Evolutionary conservation across 2,329 filamentous ascomycete species (phyloP).

Genomic region (Passalora sequoiae): DNA sequence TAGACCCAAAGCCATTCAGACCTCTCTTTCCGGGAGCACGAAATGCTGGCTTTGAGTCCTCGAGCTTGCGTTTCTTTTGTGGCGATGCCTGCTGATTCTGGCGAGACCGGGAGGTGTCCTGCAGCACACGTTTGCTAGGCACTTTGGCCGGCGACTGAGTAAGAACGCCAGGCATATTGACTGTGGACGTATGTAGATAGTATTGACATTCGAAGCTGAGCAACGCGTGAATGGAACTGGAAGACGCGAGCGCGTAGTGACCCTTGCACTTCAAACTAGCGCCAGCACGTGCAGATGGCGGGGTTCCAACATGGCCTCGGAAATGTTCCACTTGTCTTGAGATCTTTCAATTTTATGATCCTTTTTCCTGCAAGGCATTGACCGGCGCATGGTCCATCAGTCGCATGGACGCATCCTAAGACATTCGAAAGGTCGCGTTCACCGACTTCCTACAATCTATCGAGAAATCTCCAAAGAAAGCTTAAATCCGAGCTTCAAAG

Average conservation of each 20-base stretch:
- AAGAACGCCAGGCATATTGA: slow-evolving; percentile 33
- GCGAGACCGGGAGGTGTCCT: slow-evolving; percentile 43
- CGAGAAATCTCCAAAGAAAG: no score
- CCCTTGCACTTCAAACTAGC: no score
- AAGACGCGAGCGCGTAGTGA: slow-evolving; percentile 2
- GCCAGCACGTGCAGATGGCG: not conserved
- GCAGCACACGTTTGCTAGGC: slow-evolving; percentile 44
- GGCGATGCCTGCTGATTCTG: slow-evolving; percentile 47
- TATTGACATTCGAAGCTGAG: slow-evolving; percentile 2
- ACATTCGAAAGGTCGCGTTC: no score
- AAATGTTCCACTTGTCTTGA: no score
- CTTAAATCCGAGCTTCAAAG: not conserved
- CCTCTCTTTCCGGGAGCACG: slow-evolving; percentile 49
- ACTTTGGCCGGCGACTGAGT: slow-evolving; percentile 29
- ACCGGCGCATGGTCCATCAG: no score
- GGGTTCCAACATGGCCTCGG: not conserved
- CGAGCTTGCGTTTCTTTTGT: slow-evolving; percentile 79
- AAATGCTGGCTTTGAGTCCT: slow-evolving; percentile 57
- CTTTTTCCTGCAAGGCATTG: no score
- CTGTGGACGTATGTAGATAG: slow-evolving; percentile 3
- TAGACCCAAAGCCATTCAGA: slow-evolving; percentile 58
- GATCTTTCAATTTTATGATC: no score
- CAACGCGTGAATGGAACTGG: slow-evolving; percentile 6
- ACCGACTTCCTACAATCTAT: no score
- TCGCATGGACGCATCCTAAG: no score